Conservation (phyloP, 2,329 filamentous ascomycete species). For the Parafenestella ontariensis region DNA sequence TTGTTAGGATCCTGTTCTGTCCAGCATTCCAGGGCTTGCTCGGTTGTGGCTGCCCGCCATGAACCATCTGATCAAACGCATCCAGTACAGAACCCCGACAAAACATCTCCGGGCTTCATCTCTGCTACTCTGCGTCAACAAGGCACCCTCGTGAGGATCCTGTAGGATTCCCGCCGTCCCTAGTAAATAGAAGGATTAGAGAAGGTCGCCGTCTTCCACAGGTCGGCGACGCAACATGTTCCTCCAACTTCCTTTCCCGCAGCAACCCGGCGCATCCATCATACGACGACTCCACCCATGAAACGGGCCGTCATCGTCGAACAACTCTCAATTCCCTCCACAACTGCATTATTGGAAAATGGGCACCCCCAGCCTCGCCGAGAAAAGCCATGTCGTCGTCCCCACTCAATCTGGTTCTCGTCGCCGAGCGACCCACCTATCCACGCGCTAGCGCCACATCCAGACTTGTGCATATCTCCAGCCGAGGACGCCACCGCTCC, state of each 20-base stretch:
- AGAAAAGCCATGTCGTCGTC: neutral
- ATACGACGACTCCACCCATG: conserved; percentile 6
- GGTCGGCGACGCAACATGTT: conserved; percentile 4
- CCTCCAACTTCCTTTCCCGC: neutral
- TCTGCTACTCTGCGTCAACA: neutral
- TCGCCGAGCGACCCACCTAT: conserved; percentile 18
- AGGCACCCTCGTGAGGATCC: neutral
- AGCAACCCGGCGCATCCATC: conserved; percentile 6
- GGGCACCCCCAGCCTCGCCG: conserved; percentile 7
- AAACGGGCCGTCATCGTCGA: conserved; percentile 1
- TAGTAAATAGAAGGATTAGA: neutral
- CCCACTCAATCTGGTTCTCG: conserved; percentile 1
- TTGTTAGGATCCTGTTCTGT: neutral
- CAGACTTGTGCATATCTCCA: conserved; percentile 11
- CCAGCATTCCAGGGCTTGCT: neutral
- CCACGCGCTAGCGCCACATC: conserved; percentile 18
- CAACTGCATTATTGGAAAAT: neutral
- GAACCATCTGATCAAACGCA: neutral
- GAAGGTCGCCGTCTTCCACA: neutral
- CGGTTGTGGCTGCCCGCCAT: neutral
- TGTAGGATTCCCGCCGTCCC: neutral
- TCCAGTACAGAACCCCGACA: neutral
- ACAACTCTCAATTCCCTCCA: neutral
- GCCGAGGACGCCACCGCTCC: conserved; percentile 19
- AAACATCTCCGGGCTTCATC: neutral